A percentile compares a stretch with the other conserved stretches of the same genome.
Evolutionary conservation across 179 eudicot species (phyloP).

Genomic region (Spinacia oleracea): DNA sequence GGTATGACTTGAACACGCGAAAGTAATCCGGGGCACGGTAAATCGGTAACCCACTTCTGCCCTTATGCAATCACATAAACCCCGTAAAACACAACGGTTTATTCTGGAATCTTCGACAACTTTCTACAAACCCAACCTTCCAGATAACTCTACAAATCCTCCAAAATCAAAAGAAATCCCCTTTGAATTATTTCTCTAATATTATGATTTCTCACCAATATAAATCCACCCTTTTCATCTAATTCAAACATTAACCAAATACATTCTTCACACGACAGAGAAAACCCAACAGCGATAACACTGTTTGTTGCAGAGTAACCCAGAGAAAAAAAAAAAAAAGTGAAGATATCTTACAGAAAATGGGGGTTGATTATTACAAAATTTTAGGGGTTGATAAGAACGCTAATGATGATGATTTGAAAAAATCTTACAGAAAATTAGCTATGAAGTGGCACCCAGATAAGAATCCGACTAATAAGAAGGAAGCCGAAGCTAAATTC

Average conservation of each 20-base stretch:
- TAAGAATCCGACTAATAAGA: slow-evolving; percentile 59
- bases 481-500: slow-evolving; percentile 68
- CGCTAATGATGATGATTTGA: slow-evolving; percentile 70
- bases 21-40: no score
- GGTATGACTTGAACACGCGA: no score
- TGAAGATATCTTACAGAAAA: slow-evolving; percentile 19
- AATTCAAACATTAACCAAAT: neutral
- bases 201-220: neutral
- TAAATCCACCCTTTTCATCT: neutral
- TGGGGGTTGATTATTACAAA: slow-evolving; percentile 70
- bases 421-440: slow-evolving; percentile 66
- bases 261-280: neutral
- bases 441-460: slow-evolving; percentile 82
- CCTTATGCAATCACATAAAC: no score
- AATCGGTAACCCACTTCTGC: no score
- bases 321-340: slow-evolving; percentile 27
- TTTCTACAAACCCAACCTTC: slow-evolving; percentile 23
- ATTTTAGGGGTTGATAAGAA: slow-evolving; percentile 51
- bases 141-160: slow-evolving; percentile 21
- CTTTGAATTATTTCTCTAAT: neutral
- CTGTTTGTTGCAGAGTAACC: neutral
- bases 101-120: slow-evolving; percentile 28
- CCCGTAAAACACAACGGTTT: no score
- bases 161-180: neutral
- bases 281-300: neutral